Base-by-base conservation (phyloP, 2,329 filamentous ascomycete genomes). In the Raffaelea deltoideospora region DNA sequence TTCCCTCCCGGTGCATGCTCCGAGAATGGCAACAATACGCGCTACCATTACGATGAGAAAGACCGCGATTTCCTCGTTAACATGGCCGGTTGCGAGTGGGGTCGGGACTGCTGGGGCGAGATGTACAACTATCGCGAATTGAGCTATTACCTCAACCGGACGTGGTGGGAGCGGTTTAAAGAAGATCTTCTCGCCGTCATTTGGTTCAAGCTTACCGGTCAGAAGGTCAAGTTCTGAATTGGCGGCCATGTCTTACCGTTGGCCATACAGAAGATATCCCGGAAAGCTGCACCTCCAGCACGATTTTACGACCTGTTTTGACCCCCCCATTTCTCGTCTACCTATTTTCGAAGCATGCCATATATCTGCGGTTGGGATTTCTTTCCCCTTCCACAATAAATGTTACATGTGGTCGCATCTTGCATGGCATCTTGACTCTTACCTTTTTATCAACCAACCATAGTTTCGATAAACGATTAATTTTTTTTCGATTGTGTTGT, bases 71-170 rank as follows among this genome's bases (percentile, higher is more conserved):
- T 98, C 51, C 48, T 96, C 33, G 88, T 98, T 50, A 98, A 95
- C 57, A 96, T 98, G 88, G 90, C 90, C 6, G 90, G 90, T 4
- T 98, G 90, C 55, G 81, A 94, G 57, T 96, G 84, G 80, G 88
- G 88, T 4, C 75, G 90, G 34, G 88, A 98, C 60, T 98, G 90
- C 57, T 96, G 88, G 88, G 79, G 79, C 27, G 90, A 98, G 60
- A 95, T 98, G 76, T 94, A 94, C 61, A 79, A 81, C 55, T 98
- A 86, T 62, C 81, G 87, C 36, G 78, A 94, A 56, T 69, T 93
- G 51, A 93, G 85, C 63, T 88, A 93, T 56, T 78, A 76, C 58
- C 69, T 95, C 43, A 95, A 95, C 63, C 74, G 85, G 35, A 82
- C 74, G 35, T 67, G 61, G 38, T 95, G 85, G 84, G 81, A 92